A percentile compares a stretch with the other conserved stretches of the same genome.
These are phyloP conservation scores for Cordyceps militaris DNA, from an alignment of 2,329 filamentous ascomycete species.

Conservation along the genomic window DNA sequence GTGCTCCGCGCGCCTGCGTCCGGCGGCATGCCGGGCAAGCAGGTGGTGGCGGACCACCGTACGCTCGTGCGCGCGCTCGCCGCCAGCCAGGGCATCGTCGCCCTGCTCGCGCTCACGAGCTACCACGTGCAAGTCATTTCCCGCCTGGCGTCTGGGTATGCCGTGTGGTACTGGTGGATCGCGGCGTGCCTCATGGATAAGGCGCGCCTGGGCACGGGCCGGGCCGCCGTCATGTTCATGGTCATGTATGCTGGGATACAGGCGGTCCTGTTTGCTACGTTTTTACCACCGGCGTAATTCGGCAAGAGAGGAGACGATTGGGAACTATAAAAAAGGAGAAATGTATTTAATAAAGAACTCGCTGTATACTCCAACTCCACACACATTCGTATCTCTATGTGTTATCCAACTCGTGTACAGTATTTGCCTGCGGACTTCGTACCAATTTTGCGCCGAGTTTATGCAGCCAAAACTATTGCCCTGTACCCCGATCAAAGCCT, in stretches of 20 bases:
- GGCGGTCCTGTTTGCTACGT: constrained; percentile 76
- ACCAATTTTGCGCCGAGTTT: neutral
- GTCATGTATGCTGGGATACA: constrained; percentile 79
- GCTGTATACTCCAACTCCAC: constrained; percentile 5
- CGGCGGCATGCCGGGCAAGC: neutral
- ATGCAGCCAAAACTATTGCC: neutral
- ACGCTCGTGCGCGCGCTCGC: constrained; percentile 53
- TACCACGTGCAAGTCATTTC: constrained; percentile 96
- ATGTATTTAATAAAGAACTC: constrained; percentile 4
- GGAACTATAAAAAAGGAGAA: neutral
- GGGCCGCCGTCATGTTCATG: constrained; percentile 55
- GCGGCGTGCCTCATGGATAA: constrained; percentile 41
- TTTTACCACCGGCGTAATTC: constrained; percentile 74
- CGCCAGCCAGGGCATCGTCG: constrained; percentile 64
- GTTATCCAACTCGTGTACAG: neutral
- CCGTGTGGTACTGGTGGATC: constrained; percentile 82
- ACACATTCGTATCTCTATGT: neutral
- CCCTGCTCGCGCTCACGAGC: constrained; percentile 62
- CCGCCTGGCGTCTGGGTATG: constrained; percentile 79
- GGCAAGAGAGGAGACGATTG: neutral
- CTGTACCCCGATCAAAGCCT: neutral
- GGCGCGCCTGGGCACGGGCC: constrained; percentile 25
- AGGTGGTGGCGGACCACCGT: constrained; percentile 16
- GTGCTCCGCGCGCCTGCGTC: constrained; percentile 21
- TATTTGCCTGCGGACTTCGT: no score